Evolutionary conservation across 768 basidiomycete genomes (phyloP).

Genomic region (Rubroboletus pulcherrimus): DNA sequence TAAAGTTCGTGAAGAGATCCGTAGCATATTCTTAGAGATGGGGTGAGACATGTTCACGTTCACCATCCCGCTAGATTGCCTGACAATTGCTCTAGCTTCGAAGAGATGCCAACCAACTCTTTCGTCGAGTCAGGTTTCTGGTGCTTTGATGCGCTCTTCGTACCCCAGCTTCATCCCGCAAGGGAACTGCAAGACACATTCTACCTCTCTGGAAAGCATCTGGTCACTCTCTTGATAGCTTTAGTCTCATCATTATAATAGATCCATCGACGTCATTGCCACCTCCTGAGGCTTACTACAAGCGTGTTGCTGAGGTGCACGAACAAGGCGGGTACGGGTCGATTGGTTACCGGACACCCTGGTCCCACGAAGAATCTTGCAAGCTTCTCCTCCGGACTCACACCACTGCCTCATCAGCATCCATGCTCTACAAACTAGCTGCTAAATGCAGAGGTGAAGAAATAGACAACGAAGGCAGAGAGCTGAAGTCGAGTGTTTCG

Average conservation of each 20-base stretch:
- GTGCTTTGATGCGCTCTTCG: conserved; percentile 98
- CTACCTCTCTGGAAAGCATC: conserved; percentile 78
- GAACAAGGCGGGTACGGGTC: conserved; percentile 88
- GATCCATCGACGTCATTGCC: conserved; percentile 76
- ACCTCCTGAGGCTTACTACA: conserved; percentile 81
- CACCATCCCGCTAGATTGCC: not conserved
- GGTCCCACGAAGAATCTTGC: conserved; percentile 87
- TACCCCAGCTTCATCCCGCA: conserved; percentile 98
- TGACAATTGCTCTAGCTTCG: conserved; percentile 57
- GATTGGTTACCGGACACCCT: conserved; percentile 95
- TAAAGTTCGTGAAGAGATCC: conserved; percentile 96
- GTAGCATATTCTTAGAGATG: conserved; percentile 98
- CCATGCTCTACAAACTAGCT: conserved; percentile 93
- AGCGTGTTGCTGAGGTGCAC: conserved; percentile 79
- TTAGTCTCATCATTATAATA: conserved; percentile 26
- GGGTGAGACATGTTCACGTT: conserved; percentile 54
- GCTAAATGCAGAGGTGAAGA: conserved; percentile 70
- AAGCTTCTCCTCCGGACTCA: conserved; percentile 95
- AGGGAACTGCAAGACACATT: conserved; percentile 98
- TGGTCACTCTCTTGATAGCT: not conserved
- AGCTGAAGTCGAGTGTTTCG: conserved; percentile 2
- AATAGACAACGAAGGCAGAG: conserved; percentile 34
- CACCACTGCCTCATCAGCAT: conserved; percentile 90
- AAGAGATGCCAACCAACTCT: conserved; percentile 95
- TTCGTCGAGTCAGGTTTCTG: conserved; percentile 99